Evolutionary conservation across 169 alveolate genomes (phyloP).

Genomic region (Plasmodium knowlesi): DNA sequence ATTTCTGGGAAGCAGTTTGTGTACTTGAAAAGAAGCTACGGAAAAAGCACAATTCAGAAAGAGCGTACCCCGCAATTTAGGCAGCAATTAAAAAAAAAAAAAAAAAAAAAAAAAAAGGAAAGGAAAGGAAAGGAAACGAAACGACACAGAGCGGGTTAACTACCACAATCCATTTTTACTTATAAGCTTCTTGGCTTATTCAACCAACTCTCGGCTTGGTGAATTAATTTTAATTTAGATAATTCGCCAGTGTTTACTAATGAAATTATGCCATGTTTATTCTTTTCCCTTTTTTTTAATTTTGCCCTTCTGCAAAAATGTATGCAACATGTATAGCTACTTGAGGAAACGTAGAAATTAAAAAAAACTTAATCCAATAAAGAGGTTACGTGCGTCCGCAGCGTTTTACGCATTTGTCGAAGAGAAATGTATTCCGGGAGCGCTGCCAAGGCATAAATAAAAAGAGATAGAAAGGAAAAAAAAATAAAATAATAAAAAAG

Average conservation of each 20-base stretch:
- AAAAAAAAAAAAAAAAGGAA: background rate
- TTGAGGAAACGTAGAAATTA: background rate
- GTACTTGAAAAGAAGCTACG: background rate
- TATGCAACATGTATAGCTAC: constrained; percentile 1
- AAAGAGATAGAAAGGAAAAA: background rate
- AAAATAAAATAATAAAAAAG: too few species aligned
- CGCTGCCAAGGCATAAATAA: constrained; percentile 1
- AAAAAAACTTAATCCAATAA: background rate
- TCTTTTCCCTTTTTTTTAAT: background rate
- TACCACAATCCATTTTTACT: background rate
- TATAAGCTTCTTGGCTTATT: background rate
- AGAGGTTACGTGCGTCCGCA: background rate
- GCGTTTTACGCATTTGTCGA: background rate
- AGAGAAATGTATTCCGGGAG: constrained; percentile 12
- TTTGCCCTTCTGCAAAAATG: constrained; percentile 4
- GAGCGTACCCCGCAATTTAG: background rate
- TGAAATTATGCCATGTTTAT: background rate
- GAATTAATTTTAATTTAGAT: background rate
- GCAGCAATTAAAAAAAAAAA: background rate
- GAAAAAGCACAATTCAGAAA: background rate
- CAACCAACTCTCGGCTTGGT: background rate
- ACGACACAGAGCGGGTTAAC: background rate
- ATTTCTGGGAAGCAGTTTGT: background rate
- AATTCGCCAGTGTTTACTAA: background rate
- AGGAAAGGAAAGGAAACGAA: background rate